Conservation (phyloP, 2,329 filamentous ascomycete species). For the Bipolaris bicolor region DNA sequence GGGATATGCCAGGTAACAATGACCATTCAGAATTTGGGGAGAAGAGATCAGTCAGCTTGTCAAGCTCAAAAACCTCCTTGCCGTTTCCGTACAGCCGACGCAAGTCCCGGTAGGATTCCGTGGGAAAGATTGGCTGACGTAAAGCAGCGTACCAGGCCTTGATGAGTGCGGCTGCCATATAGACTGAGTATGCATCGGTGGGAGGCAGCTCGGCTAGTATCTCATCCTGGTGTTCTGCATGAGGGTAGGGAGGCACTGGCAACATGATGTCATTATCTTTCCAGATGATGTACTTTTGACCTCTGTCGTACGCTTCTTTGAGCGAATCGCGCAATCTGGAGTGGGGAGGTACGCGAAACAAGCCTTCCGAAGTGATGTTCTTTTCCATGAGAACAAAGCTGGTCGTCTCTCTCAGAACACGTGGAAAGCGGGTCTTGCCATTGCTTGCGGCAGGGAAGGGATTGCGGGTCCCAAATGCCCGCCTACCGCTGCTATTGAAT, state of each 20-base stretch:
- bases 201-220: constrained; percentile 56
- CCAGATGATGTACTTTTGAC: constrained; percentile 61
- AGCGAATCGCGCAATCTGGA: constrained; percentile 57
- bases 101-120: constrained; percentile 56
- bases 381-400: constrained; percentile 57
- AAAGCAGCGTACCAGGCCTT: constrained; percentile 63
- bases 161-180: constrained; percentile 60
- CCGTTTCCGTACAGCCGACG: constrained; percentile 51
- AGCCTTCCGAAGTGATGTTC: constrained; percentile 58
- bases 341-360: constrained; percentile 62
- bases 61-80: constrained; percentile 48
- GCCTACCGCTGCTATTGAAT: constrained; percentile 53
- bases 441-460: constrained; percentile 55
- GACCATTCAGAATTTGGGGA: constrained; percentile 55
- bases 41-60: constrained; percentile 55
- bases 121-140: constrained; percentile 59
- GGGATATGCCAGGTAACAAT: constrained; percentile 52
- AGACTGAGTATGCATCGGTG: constrained; percentile 60
- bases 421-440: constrained; percentile 57
- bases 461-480: constrained; percentile 56
- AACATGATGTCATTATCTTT: constrained; percentile 52
- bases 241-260: constrained; percentile 41
- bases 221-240: constrained; percentile 46
- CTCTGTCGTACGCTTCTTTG: constrained; percentile 62
- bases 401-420: constrained; percentile 60